Base-by-base conservation (phyloP, 78 protist species). In the Polysphondylium violaceum region DNA sequence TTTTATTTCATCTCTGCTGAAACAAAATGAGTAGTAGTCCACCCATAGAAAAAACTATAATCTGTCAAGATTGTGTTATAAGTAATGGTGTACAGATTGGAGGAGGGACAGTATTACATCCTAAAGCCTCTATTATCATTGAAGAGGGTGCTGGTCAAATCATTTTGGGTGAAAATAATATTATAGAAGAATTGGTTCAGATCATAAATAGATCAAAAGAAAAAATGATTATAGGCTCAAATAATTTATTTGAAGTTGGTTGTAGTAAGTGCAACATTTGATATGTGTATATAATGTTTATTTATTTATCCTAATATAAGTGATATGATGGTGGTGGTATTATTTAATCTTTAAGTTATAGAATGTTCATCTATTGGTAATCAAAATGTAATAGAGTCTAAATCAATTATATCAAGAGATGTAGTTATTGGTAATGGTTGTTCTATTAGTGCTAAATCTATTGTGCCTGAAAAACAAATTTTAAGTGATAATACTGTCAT, bases 181-280 rank as follows among this genome's bases (percentile, higher is more conserved):
- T 83, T 21, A 83, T 83, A 12, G 91, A 83, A 29, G 91, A 83
- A 33, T 58, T 83, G 17, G 91, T 83, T 31, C 31, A 19, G 9
- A 83, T 83, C 43, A 21, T 69, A 33, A 83, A 83, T 59, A 51
- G 27, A 56, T 47, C 79, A 27, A 50, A 73, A 12, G 81, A 83
- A 58, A 47, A 44, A 40, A 69, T 83, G 79, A 43, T 31, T 51
- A 83, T 83, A 58, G 91, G 91, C 44, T 53, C 71, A 40, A 40
- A 64, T 56, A 83, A 83, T 69, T 25, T 83, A 69, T 69, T 83
- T 69, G 91, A 83, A 83, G 91, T 83, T 83, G 91, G 91, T 8
- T 55, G 81, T n/a, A 43, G 89, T 81, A 67, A 14, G 69, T 9
- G 53, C 9, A n/a, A 38, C 4, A 65, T 6, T 36, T 4, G 21